phyloP scores from a whole-genome alignment of 257 asterid species.

The Osmanthus fragrans region DNA sequence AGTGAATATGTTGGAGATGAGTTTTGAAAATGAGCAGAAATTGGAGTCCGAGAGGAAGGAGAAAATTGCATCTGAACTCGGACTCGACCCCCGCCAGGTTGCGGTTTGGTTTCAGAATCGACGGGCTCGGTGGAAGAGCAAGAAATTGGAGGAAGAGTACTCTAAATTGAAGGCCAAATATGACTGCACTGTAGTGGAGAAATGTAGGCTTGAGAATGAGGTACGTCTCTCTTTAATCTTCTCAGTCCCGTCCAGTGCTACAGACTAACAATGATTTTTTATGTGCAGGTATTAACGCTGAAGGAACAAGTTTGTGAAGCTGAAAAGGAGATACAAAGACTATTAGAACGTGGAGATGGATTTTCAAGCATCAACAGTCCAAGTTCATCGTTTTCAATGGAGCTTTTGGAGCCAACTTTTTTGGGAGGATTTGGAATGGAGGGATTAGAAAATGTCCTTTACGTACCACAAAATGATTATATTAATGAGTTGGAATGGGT shows the following conservation, averaged over 20 bases:
- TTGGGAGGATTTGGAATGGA: constrained; percentile 45
- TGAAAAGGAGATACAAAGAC: constrained; percentile 40
- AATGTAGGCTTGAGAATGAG: background rate
- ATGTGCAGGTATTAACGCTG: constrained; percentile 29
- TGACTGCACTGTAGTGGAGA: background rate
- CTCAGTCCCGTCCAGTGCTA: background rate
- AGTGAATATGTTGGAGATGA: constrained; percentile 21
- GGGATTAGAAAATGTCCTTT: constrained; percentile 38
- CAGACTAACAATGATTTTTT: background rate
- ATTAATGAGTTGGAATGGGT: constrained; percentile 18
- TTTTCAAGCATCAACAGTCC: constrained; percentile 37
- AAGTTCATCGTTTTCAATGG: constrained; percentile 34
- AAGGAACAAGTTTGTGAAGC: constrained; percentile 43
- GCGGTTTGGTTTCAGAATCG: constrained; percentile 31
- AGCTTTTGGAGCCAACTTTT: constrained; percentile 39
- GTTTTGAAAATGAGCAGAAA: constrained; percentile 12
- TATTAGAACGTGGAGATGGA: constrained; percentile 32
- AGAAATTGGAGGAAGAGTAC: constrained; percentile 24
- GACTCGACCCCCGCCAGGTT: constrained; percentile 28
- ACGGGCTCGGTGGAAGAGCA: constrained; percentile 27
- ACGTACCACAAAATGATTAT: constrained; percentile 22
- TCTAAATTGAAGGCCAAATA: constrained; percentile 3
- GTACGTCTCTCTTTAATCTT: background rate
- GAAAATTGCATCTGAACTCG: constrained; percentile 29
- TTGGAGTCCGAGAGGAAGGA: constrained; percentile 26